A percentile compares a stretch with the other conserved stretches of the same genome.
phyloP scores from a whole-genome alignment of 768 basidiomycete species.

The Mycena olivaceomarginata region DNA sequence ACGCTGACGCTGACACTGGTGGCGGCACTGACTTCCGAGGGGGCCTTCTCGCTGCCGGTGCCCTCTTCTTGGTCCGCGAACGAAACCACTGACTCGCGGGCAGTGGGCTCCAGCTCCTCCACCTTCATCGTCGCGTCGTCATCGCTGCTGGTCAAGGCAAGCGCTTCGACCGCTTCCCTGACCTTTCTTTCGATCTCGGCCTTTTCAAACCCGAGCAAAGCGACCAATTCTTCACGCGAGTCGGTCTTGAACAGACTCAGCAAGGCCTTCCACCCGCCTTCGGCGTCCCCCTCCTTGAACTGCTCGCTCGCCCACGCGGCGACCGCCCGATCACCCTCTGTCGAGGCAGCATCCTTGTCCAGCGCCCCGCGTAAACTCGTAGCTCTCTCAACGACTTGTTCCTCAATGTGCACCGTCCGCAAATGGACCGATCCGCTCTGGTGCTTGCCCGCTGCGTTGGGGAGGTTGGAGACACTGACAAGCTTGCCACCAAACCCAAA shows the following conservation, averaged over 20 bases:
- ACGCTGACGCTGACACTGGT: conserved; percentile 59
- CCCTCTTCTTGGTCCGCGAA: conserved; percentile 84
- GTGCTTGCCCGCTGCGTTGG: conserved; percentile 82
- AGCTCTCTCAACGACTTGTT: conserved; percentile 83
- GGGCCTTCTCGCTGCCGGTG: conserved; percentile 74
- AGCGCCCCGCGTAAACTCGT: conserved; percentile 72
- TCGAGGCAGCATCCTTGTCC: conserved; percentile 53
- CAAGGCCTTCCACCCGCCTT: conserved; percentile 91
- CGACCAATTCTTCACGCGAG: conserved; percentile 93
- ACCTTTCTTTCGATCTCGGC: conserved; percentile 87
- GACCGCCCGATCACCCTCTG: conserved; percentile 71
- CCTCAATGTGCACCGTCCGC: conserved; percentile 86
- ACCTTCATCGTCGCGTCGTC: conserved; percentile 54
- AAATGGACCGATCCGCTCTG: conserved; percentile 91
- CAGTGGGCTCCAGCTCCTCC: conserved; percentile 64
- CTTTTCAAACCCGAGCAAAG: conserved; percentile 94
- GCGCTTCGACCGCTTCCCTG: conserved; percentile 85
- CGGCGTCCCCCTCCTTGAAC: conserved; percentile 55
- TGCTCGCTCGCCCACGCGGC: conserved; percentile 82
- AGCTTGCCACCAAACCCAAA: conserved; percentile 97
- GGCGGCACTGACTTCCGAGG: conserved; percentile 81
- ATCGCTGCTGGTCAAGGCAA: conserved; percentile 70
- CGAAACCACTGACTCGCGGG: conserved; percentile 87
- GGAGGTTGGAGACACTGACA: conserved; percentile 87
- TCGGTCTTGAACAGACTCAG: conserved; percentile 91